Evolutionary conservation across 2,329 filamentous ascomycete species (phyloP).

Genomic region (Knufia petricola): DNA sequence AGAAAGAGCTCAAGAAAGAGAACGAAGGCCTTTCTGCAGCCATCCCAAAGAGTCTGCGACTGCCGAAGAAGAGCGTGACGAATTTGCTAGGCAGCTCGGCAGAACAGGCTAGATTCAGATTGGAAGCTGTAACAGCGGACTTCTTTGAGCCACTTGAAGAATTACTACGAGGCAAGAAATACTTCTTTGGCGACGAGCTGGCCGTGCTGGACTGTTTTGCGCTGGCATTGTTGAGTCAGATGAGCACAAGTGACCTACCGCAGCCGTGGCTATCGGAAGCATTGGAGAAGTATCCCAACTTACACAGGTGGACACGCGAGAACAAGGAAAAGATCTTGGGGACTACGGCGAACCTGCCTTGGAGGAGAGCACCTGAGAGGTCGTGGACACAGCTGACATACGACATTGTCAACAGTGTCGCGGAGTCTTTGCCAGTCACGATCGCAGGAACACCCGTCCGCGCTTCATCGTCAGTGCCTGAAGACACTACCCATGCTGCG

Average conservation of each 20-base stretch:
- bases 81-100: slow-evolving; percentile 57
- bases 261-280: slow-evolving; percentile 53
- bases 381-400: slow-evolving; percentile 6
- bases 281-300: slow-evolving; percentile 41
- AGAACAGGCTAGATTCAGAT: slow-evolving; percentile 62
- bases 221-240: slow-evolving; percentile 68
- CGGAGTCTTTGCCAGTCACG: slow-evolving; percentile 11
- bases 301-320: slow-evolving; percentile 38
- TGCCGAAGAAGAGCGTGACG: slow-evolving; percentile 49
- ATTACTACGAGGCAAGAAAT: slow-evolving; percentile 47
- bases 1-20: slow-evolving; percentile 26
- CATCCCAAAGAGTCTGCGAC: slow-evolving; percentile 42
- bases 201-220: slow-evolving; percentile 68
- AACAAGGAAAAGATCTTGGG: slow-evolving; percentile 33
- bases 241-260: slow-evolving; percentile 53
- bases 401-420: slow-evolving; percentile 9
- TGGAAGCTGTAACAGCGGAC: slow-evolving; percentile 61
- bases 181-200: slow-evolving; percentile 43
- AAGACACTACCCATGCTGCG: not conserved
- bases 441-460: slow-evolving; percentile 10
- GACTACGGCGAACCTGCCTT: slow-evolving; percentile 17
- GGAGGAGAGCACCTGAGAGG: slow-evolving; percentile 12
- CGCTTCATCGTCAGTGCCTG: not conserved
- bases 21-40: slow-evolving; percentile 26
- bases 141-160: slow-evolving; percentile 63